Base-by-base conservation (phyloP, 2,329 filamentous ascomycete species). In the Orbilia brochopaga region DNA sequence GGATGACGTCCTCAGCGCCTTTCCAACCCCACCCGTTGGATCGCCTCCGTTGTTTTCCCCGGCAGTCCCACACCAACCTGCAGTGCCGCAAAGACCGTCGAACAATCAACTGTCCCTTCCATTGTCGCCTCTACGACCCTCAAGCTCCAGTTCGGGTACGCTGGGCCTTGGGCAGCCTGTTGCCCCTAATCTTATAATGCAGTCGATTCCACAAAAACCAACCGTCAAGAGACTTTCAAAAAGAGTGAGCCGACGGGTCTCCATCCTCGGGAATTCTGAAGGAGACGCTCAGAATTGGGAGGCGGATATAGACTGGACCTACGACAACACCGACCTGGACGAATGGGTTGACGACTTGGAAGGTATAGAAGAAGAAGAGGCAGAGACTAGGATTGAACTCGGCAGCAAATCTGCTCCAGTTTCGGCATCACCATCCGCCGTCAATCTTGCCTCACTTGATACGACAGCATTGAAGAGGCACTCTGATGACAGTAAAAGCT, bases 261-360 rank as follows among this genome's bases (percentile, higher is more conserved):
- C 69, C 2, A 58, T 67, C 23, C 40, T 66, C 6, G 48, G 40
- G 6, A 57, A 73, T 11, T 56, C 44, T 5, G 51, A 62, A 4
- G 56, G 62, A 2, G 69, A 73, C 10, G 53, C 53, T 27, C 62
- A 66, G 21, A 66, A 40, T n/a, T 73, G 69, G 69, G 69, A 73
- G 30, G 69, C 61, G 2, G 69, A 67, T 15, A 67, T 73, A 13
- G 69, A 73, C 27, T 73, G 69, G 69, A 62, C 69, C 1, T 73
- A 73, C 30, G 69, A 67, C 21, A 62, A 73, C 19, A 60, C 62
- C 35, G 69, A 40, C 17, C 35, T 73, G 6, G 69, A 73, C n/a
- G 69, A 62, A 15, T 73, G 62, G 69, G 62, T 62, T 13, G 63
- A 73, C 21, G 67, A 72, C 27, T 60, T 72, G 11, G 62, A 67